Conservation (phyloP, 768 basidiomycete species). For the Crepidotus variabilis region DNA sequence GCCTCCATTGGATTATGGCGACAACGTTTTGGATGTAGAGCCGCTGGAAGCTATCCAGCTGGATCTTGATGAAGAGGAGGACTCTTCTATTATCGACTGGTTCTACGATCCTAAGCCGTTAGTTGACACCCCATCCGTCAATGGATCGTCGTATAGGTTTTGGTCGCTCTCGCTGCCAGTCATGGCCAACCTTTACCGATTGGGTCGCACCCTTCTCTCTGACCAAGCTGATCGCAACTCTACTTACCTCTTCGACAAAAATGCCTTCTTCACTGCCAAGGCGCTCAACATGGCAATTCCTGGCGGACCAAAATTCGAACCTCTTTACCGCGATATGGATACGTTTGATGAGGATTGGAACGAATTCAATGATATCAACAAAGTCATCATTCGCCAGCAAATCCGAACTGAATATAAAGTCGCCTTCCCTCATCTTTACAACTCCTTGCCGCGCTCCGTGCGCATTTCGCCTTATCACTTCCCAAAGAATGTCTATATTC, state of each 20-base stretch:
- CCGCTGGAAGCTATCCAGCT: constrained; percentile 97
- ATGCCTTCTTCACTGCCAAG: constrained; percentile 97
- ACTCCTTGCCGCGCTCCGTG: constrained; percentile 94
- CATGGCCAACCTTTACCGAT: constrained; percentile 95
- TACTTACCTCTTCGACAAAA: constrained; percentile 95
- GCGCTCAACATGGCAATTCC: constrained; percentile 96
- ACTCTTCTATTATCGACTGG: constrained; percentile 91
- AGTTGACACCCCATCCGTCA: constrained; percentile 84
- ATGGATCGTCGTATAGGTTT: constrained; percentile 89
- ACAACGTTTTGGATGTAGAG: constrained; percentile 97
- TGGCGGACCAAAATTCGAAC: constrained; percentile 98
- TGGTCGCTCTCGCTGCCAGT: constrained; percentile 92
- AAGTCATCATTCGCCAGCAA: constrained; percentile 98
- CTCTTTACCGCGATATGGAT: constrained; percentile 95
- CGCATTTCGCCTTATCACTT: constrained; percentile 88
- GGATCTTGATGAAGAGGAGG: constrained; percentile 91
- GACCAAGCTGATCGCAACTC: constrained; percentile 91
- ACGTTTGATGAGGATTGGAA: constrained; percentile 99
- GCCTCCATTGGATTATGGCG: constrained; percentile 97
- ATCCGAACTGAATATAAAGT: constrained; percentile 99
- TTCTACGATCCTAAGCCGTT: constrained; percentile 98
- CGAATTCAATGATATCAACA: constrained; percentile 99
- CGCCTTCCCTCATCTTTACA: constrained; percentile 98
- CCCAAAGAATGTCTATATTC: constrained; percentile 98
- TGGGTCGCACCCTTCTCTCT: constrained; percentile 90